Conservation (phyloP, 352 stramenopile species). For the Thalassiosira allenii region DNA sequence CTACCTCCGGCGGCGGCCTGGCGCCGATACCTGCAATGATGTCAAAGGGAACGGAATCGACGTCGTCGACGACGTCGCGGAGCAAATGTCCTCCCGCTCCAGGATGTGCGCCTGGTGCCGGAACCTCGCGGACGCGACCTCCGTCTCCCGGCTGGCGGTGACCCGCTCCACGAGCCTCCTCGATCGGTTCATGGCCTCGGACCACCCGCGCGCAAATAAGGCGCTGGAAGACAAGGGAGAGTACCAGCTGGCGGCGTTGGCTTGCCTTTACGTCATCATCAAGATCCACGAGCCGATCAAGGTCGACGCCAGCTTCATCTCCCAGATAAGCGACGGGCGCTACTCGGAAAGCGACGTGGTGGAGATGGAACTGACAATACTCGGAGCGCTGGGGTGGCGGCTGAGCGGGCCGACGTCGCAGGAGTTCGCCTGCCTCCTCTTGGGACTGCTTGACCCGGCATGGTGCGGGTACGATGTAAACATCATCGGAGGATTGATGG, state of each 20-base stretch:
- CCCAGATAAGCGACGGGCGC: conserved; percentile 72
- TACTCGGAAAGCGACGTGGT: conserved; percentile 73
- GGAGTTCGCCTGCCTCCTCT: no score
- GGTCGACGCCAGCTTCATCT: conserved; percentile 49
- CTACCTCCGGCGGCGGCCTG: no score
- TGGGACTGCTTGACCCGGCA: no score
- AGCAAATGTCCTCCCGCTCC: conserved; percentile 24
- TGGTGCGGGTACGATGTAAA: no score
- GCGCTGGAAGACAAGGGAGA: conserved; percentile 32
- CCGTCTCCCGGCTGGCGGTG: conserved; percentile 68
- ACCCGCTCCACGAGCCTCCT: conserved; percentile 72
- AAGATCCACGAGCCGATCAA: conserved; percentile 71
- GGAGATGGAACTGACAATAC: conserved; percentile 75
- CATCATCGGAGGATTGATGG: no score
- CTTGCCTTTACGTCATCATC: conserved; percentile 77
- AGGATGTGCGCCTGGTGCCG: conserved; percentile 65
- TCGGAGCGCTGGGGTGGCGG: conserved; percentile 76
- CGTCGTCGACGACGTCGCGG: neutral
- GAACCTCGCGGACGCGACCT: conserved; percentile 78
- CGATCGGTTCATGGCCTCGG: conserved; percentile 75
- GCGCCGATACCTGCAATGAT: no score
- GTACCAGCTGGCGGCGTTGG: conserved; percentile 80
- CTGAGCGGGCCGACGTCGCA: conserved; percentile 47
- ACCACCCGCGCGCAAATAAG: neutral
- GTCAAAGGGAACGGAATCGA: no score